Conservation (phyloP, 202 grass and related monocot species). For the Zoysia matrella region DNA sequence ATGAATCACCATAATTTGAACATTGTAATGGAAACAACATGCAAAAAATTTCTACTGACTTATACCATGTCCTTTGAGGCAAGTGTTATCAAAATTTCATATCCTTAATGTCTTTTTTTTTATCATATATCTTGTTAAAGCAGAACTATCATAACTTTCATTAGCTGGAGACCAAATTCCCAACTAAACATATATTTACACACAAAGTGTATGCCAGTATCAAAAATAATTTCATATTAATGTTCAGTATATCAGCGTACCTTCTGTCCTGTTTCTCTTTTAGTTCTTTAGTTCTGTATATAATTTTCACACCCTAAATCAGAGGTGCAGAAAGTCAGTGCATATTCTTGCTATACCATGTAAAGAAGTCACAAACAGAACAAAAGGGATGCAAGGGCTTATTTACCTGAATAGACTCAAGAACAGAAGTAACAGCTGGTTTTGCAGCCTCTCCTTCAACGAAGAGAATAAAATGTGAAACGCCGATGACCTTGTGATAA, state of each 20-base stretch:
- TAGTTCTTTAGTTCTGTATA: constrained; percentile 90
- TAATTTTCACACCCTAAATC: constrained; percentile 87
- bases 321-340: constrained; percentile 38
- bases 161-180: background rate
- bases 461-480: constrained; percentile 90
- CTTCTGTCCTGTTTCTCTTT: constrained; percentile 96
- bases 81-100: constrained; percentile 6
- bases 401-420: constrained; percentile 89
- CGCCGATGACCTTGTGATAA: constrained; percentile 97
- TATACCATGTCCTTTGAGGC: constrained; percentile 18
- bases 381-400: constrained; percentile 3
- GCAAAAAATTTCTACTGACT: background rate
- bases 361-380: constrained; percentile 11
- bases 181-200: background rate
- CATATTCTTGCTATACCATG: background rate
- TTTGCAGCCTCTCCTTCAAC: constrained; percentile 97
- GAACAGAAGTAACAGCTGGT: constrained; percentile 75
- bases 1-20: background rate
- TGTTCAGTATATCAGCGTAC: constrained; percentile 42
- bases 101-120: constrained; percentile 1
- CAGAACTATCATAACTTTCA: background rate
- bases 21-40: constrained; percentile 8
- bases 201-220: background rate
- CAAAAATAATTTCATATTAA: background rate
- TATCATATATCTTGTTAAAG: background rate